Evolutionary conservation across 2,329 filamentous ascomycete genomes (phyloP), one percentile per base, ranked within the genome.

Genomic region (Triangularia setosa): DNA sequence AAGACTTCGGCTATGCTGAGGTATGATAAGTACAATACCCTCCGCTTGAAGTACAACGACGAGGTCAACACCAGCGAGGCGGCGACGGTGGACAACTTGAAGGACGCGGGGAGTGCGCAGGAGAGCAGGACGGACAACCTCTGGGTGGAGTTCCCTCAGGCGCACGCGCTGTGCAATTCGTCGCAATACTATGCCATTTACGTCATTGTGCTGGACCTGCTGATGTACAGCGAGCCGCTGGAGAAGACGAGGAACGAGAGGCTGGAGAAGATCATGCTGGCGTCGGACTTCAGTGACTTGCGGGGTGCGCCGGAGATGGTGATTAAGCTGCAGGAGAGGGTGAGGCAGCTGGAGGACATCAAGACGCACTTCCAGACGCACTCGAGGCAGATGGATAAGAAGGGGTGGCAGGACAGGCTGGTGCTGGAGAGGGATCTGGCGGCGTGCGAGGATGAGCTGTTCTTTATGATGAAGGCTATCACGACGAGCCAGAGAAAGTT

Each of bases 391-490:
- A 83, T 99, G 25, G 94, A 98, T 76, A 88, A 89, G 72, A 87
- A 91, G 73, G 93, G 93, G 14, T 98, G 94, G 93, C 88, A 95
- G 73, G 94, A 98, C 74, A 87, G 93, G 33, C 82, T 97, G 65
- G 80, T 89, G n/a, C 84, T 99, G 53, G 95, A 99, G 74, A 89
- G 91, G 60, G 95, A 99, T 74, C 81, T 99, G 59, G 87, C 92
- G 9, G 87, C 87, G 21, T 97, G 92, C 72, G 95, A 98, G 75
- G 95, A 99, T 72, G 96, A 99, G 76, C 79, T 99, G 8, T 99
- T 99, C 83, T 99, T 99, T 79, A 91, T 99, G 81, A 98, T 99
- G 95, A 98, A 99, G 73, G 96, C 95, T 44, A 99, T 99, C 74
- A 99, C 95, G 1, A 96, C 93, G 2, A 96, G 94, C 4, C 95